Percentiles rank a stretch among this genome's conserved stretches.
These are phyloP conservation scores for Chlorella vulgaris DNA, from an alignment of 139 green algal genomes.

Conservation along the genomic window DNA sequence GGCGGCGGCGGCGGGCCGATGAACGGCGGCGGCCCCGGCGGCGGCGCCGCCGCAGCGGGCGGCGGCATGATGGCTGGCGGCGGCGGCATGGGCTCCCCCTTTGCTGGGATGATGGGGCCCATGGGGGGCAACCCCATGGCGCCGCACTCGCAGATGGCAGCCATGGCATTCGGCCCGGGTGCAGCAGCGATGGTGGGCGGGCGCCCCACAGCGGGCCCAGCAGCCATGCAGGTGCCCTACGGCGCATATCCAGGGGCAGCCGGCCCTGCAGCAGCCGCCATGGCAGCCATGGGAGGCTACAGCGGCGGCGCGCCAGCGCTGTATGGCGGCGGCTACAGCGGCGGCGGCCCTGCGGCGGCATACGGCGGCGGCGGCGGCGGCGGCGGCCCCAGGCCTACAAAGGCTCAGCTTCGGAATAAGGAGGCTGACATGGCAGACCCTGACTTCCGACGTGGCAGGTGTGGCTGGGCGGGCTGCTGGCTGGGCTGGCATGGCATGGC, in stretches of 20 bases:
- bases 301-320: not conserved
- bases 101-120: constrained; percentile 22
- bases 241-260: too few relatives aligned
- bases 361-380: constrained; percentile 9
- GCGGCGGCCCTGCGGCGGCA: not conserved
- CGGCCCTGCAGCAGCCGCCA: too few relatives aligned
- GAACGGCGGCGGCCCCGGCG: not conserved
- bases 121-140: too few relatives aligned
- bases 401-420: constrained; percentile 54
- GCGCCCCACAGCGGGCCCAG: not conserved
- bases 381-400: constrained; percentile 22
- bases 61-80: not conserved
- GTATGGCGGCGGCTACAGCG: constrained; percentile 16
- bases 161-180: constrained; percentile 9
- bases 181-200: not conserved
- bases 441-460: constrained; percentile 49
- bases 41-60: too few relatives aligned
- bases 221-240: not conserved
- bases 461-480: not conserved
- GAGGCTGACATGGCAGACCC: constrained; percentile 53
- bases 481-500: too few relatives aligned
- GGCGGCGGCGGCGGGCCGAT: not conserved
- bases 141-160: constrained; percentile 11
- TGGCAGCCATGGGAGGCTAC: too few relatives aligned
- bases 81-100: not conserved